Base-by-base conservation (phyloP, 352 stramenopile genomes). In the Phytophthora hibernalis region DNA sequence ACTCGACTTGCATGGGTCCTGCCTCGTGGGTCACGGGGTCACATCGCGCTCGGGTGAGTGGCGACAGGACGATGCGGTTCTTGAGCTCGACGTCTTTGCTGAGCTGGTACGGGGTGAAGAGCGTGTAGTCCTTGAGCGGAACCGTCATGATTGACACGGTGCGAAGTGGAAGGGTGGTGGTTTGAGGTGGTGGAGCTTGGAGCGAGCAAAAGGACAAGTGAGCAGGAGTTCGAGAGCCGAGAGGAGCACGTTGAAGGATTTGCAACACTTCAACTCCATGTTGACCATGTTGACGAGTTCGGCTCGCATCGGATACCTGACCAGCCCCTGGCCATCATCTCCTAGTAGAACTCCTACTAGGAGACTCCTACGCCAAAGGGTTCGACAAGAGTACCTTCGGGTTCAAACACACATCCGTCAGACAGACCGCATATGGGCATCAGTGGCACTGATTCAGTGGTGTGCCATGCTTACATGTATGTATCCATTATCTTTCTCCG, bases 61-160 rank as follows among this genome's bases (percentile, higher is more conserved):
- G 78, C 2, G 67, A 61, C 21, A 87, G 37, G 6, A 86, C 55
- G 44, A 85, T 74, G 43, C 74, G 67, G 55, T 84, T 78, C 57
- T 76, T 71, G 49, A 85, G 72, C 57, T 74, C 42, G 16, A 75
- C 55, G 24, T 52, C 21, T 45, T 72, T 68, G 18, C 53, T 49
- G 40, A 82, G 60, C 49, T 78, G 35, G 47, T 79, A 68, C 11
- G 66, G 53, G n/a, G 54, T 65, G 33, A 83, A 80, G 38, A 81
- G 63, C 35, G 64, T 70, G 52, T 68, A 67, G 54, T 74, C 66
- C 52, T 73, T 74, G 58, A 61, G 51, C 13, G 43, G 57, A 10
- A 63, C 59, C 5, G 58, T 53, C 58, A 69, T 73, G 57, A 13
- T 22, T 52, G 44, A 13, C 10, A 18, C 7, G 35, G 28, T 4